Evolutionary conservation across 768 basidiomycete species (phyloP).

Genomic region (Boletus vinaceobasis): DNA sequence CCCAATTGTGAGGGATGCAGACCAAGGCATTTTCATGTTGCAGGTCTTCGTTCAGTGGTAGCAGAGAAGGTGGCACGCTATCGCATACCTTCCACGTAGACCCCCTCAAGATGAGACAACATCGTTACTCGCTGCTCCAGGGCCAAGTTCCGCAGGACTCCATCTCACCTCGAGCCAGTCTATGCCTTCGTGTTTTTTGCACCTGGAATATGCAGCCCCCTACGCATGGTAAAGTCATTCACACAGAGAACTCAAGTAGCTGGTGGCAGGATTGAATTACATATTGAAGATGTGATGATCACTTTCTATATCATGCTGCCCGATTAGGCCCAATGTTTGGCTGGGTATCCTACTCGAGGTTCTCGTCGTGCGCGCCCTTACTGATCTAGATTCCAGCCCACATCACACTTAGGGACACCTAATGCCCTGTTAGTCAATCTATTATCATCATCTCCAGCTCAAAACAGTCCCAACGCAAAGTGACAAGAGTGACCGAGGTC

Average conservation of each 20-base stretch:
- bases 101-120: not conserved
- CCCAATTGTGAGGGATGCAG: not conserved
- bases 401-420: not conserved
- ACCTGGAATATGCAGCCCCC: not conserved
- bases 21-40: not conserved
- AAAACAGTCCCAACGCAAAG: slow-evolving; percentile 1
- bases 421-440: not conserved
- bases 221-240: not conserved
- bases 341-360: slow-evolving; percentile 9
- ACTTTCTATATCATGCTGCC: not conserved
- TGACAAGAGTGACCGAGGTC: slow-evolving; percentile 9
- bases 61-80: not conserved
- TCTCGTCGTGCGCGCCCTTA: slow-evolving; percentile 9
- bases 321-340: slow-evolving; percentile 1
- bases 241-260: not conserved
- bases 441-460: not conserved
- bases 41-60: not conserved
- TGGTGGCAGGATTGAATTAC: not conserved
- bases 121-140: not conserved
- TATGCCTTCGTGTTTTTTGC: not conserved
- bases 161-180: not conserved
- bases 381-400: slow-evolving; percentile 20
- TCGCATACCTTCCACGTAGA: not conserved
- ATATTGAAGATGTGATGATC: slow-evolving; percentile 3
- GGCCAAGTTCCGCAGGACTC: not conserved